Base-by-base conservation (phyloP, 768 basidiomycete genomes). In the Leccinum pellstonianum region DNA sequence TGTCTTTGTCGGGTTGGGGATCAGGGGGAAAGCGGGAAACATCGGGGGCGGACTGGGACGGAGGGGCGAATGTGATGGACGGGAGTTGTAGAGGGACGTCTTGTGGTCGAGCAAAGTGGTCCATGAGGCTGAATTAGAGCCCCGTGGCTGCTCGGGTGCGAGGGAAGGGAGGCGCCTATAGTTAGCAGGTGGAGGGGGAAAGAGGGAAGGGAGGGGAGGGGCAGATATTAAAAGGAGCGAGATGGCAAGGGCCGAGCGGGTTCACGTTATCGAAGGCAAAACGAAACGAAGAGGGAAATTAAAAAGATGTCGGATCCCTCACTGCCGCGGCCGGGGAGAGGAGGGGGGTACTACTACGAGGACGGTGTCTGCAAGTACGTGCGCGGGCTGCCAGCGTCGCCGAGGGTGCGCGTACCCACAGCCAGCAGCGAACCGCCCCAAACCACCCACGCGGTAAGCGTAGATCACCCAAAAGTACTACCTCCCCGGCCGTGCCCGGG, bases 31-130 rank as follows among this genome's bases (percentile, higher is more conserved):
- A 61, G 62, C 49, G 72, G 53, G 70, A 33, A 19, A 50, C 60
- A 56, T 73, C 71, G 41, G 62, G 57, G 56, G 58, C 37, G 38
- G 63, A 63, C 6, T 64, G 64, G 56, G 55, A 64, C 61, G 67
- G 65, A 43, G 68, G 53, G 37, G 65, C 53, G 27, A 73, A 68
- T 11, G 68, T 54, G 60, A 74, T 62, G 56, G 70, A 53, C 3
- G 67, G 58, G 11, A 57, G 54, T 25, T 66, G 66, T 19, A 46
- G 51, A 35, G 64, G 61, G 21, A 27, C 25, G 2, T 69, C 64
- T 29, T 59, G 65, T 56, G 71, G 56, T 57, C 70, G 75, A 57
- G 74, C 23, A 49, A 65, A 73, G 57, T 70, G 69, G 64, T 80
- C 74, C 80, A 81, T 80, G 67, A 23, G 23, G 19, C 61, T 25